These are phyloP conservation scores for Ophiostoma sp. DNA, from an alignment of 2,329 filamentous ascomycete species.

Conservation along the genomic window DNA sequence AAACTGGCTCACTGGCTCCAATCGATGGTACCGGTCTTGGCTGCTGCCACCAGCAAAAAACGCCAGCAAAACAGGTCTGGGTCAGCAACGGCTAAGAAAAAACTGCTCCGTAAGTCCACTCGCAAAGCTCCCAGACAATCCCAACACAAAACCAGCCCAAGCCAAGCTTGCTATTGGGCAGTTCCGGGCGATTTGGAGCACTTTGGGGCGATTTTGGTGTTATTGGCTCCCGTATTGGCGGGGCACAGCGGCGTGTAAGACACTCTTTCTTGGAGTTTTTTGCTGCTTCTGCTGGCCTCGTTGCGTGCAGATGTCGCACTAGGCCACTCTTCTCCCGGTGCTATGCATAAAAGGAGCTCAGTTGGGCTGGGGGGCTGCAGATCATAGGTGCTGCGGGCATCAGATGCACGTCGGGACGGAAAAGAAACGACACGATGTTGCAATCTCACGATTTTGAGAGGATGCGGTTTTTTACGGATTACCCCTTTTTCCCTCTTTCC, in stretches of 20 bases:
- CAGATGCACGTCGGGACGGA: constrained; percentile 14
- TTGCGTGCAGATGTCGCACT: constrained; percentile 16
- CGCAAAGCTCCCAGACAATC: constrained; percentile 1
- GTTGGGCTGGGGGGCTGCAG: constrained; percentile 7
- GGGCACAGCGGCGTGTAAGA: constrained; percentile 24
- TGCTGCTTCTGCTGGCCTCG: background rate
- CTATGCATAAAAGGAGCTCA: constrained; percentile 12
- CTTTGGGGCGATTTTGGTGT: constrained; percentile 7
- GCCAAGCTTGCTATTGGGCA: constrained; percentile 20
- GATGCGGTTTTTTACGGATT: background rate
- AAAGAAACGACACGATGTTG: constrained; percentile 4
- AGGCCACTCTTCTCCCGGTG: constrained; percentile 13
- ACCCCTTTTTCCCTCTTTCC: background rate
- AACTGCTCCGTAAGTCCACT: constrained; percentile 16
- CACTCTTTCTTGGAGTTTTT: constrained; percentile 17
- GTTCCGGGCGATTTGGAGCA: constrained; percentile 6
- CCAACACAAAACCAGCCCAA: constrained; percentile 8
- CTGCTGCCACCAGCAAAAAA: background rate
- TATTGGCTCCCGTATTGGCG: constrained; percentile 20
- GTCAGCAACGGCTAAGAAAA: constrained; percentile 7
- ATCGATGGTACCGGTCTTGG: background rate
- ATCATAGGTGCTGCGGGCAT: constrained; percentile 16
- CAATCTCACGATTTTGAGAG: background rate
- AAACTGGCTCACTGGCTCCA: constrained; percentile 16
- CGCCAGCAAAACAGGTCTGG: background rate